These are phyloP conservation scores for Saccharomycopsis hybrid DNA, from an alignment of 1,139 yeast genomes.

Conservation along the genomic window DNA sequence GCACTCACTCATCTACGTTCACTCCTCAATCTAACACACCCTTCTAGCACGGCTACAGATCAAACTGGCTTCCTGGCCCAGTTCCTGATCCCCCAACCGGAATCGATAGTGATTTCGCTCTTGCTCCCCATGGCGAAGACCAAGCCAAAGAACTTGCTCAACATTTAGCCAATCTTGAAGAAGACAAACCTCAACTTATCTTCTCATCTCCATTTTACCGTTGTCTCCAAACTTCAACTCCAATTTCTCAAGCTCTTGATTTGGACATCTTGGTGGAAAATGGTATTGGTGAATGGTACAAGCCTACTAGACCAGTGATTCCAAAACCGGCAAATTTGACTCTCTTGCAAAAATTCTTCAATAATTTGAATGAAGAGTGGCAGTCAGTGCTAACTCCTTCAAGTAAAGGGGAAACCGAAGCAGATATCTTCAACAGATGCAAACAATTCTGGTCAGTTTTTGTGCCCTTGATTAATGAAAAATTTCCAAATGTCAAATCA, in stretches of 20 bases:
- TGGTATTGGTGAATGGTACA: slow-evolving; percentile 72
- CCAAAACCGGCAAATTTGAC: slow-evolving; percentile 55
- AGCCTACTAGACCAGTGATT: slow-evolving; percentile 44
- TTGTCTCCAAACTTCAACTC: slow-evolving; percentile 76
- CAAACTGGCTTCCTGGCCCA: slow-evolving; percentile 78
- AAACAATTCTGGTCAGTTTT: slow-evolving; percentile 43
- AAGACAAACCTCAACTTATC: slow-evolving; percentile 45
- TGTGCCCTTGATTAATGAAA: slow-evolving; percentile 43
- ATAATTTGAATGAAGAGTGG: slow-evolving; percentile 42
- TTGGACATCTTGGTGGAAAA: slow-evolving; percentile 58
- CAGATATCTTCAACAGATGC: slow-evolving; percentile 54
- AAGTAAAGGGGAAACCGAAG: slow-evolving; percentile 57
- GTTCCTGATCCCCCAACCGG: slow-evolving; percentile 76
- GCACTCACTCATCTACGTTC: neutral
- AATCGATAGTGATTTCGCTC: slow-evolving; percentile 71
- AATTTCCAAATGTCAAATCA: slow-evolving; percentile 48
- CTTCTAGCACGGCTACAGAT: slow-evolving; percentile 62
- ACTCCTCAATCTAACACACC: neutral
- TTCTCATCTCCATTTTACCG: slow-evolving; percentile 83
- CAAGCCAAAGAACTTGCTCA: slow-evolving; percentile 73
- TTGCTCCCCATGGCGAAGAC: slow-evolving; percentile 72
- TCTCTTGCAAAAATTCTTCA: slow-evolving; percentile 45
- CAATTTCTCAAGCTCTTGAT: slow-evolving; percentile 51
- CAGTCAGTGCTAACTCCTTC: slow-evolving; percentile 49
- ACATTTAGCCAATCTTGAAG: slow-evolving; percentile 31